A percentile compares a stretch with the other conserved stretches of the same genome.
Evolutionary conservation across 306 rosid genomes (phyloP).

Genomic region (Citrullus colocynthis): DNA sequence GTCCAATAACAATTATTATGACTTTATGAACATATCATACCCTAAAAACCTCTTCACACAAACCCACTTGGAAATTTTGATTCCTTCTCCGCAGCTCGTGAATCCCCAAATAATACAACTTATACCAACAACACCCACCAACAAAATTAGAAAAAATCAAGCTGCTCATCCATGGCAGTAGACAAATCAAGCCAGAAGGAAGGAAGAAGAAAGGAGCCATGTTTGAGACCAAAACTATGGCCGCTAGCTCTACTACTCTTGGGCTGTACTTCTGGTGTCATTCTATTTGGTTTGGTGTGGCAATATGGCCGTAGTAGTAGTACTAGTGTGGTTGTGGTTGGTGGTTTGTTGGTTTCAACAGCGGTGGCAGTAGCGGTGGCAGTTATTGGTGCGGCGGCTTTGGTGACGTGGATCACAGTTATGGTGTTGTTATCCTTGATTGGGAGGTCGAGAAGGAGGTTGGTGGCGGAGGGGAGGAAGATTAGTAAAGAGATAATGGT

Average conservation of each 20-base stretch:
- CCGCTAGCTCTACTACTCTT: conserved; percentile 14
- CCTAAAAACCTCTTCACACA: neutral
- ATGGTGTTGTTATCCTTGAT: conserved; percentile 69
- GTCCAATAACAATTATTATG: neutral
- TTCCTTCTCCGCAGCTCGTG: neutral
- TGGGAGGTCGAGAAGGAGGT: conserved; percentile 52
- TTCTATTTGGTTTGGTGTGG: conserved; percentile 5
- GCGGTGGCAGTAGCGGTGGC: conserved; percentile 55
- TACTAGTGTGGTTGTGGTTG: conserved; percentile 51
- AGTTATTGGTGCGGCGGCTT: conserved; percentile 22
- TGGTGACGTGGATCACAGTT: conserved; percentile 81
- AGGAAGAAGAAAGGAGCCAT: neutral
- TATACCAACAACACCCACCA: neutral
- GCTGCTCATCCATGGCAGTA: neutral
- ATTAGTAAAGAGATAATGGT: conserved; percentile 49
- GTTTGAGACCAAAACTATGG: conserved; percentile 60
- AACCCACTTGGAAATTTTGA: neutral
- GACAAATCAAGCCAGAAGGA: neutral
- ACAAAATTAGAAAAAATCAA: neutral
- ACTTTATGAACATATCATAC: neutral
- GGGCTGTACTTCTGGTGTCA: no score
- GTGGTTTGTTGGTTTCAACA: conserved; percentile 38
- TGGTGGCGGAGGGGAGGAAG: conserved; percentile 76
- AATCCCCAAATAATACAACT: neutral
- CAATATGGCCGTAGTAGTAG: no score